These are phyloP conservation scores for Wickerhamiella alocasiicola DNA, from an alignment of 805 yeast genomes.

Conservation along the genomic window DNA sequence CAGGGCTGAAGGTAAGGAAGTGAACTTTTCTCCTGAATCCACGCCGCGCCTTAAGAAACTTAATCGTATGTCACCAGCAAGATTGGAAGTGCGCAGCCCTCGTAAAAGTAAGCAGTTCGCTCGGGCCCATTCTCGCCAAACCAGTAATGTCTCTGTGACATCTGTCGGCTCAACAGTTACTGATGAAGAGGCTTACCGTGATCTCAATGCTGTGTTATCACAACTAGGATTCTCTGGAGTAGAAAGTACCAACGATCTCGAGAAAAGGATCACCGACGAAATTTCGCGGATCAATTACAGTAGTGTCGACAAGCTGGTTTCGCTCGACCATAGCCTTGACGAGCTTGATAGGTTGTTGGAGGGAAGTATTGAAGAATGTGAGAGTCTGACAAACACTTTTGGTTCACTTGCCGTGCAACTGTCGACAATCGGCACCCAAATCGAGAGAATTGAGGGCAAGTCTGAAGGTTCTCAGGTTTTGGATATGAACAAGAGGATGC, in stretches of 20 bases:
- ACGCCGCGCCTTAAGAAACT: not conserved
- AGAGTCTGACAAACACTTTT: conserved; percentile 40
- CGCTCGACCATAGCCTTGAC: conserved; percentile 35
- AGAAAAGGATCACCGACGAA: conserved; percentile 46
- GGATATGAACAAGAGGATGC: conserved; percentile 64
- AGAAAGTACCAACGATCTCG: conserved; percentile 42
- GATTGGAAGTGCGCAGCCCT: not conserved
- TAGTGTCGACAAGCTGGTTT: conserved; percentile 44
- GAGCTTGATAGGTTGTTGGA: conserved; percentile 34
- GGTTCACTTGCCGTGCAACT: conserved; percentile 49
- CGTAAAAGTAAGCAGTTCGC: conserved; percentile 3
- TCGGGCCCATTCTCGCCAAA: not conserved
- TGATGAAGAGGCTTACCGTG: conserved; percentile 22
- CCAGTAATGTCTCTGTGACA: conserved; percentile 1
- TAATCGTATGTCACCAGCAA: not conserved
- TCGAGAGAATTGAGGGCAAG: conserved; percentile 57
- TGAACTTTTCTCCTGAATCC: not conserved
- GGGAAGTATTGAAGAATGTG: conserved; percentile 41
- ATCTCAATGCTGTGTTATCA: conserved; percentile 52
- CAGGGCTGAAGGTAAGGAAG: not conserved
- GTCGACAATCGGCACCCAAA: conserved; percentile 52
- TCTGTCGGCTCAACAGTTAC: not conserved
- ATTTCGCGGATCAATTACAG: conserved; percentile 49
- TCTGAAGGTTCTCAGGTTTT: conserved; percentile 75
- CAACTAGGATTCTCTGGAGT: conserved; percentile 73